A percentile compares a stretch with the other conserved stretches of the same genome.
Conservation (phyloP, 495 filamentous ascomycete species). For the Aspergillus sclerotiicarbonarius region DNA sequence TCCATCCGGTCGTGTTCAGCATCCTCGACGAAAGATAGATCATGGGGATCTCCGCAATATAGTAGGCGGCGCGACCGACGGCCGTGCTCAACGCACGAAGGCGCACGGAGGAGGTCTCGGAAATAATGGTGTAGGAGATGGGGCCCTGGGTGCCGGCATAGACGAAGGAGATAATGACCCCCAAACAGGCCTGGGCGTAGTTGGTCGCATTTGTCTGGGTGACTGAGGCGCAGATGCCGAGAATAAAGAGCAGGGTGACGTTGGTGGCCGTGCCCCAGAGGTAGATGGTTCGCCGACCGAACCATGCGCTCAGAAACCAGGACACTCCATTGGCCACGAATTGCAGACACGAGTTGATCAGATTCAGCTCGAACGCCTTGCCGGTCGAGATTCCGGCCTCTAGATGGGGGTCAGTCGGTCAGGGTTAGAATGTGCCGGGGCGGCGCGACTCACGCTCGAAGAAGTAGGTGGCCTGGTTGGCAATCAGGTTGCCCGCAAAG, state of each 20-base stretch:
- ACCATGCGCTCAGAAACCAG: constrained; percentile 65
- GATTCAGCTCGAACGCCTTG: constrained; percentile 31
- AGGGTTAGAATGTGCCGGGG: background rate
- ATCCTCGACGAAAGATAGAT: constrained; percentile 52
- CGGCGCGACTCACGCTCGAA: constrained; percentile 42
- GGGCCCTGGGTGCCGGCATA: constrained; percentile 74
- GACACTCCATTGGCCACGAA: constrained; percentile 31
- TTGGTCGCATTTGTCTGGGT: constrained; percentile 35
- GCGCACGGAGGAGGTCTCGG: constrained; percentile 66
- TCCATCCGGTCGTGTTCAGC: constrained; percentile 68
- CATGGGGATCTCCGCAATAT: constrained; percentile 64
- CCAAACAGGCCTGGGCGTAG: constrained; percentile 56
- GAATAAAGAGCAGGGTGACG: constrained; percentile 60
- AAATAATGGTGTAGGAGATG: constrained; percentile 71
- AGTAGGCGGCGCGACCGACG: constrained; percentile 66
- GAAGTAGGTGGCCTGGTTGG: constrained; percentile 76
- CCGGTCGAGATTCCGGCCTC: constrained; percentile 61
- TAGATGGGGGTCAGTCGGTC: background rate
- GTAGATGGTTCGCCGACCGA: constrained; percentile 69
- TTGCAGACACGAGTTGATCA: constrained; percentile 38
- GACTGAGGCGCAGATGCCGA: constrained; percentile 69
- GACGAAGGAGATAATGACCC: constrained; percentile 40
- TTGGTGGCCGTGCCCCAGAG: constrained; percentile 58
- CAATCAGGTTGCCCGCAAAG: constrained; percentile 60
- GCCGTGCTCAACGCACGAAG: constrained; percentile 73